Percentiles rank a stretch among this genome's conserved stretches.
Conservation (phyloP, 805 yeast species). For the Ogataea angusta region DNA sequence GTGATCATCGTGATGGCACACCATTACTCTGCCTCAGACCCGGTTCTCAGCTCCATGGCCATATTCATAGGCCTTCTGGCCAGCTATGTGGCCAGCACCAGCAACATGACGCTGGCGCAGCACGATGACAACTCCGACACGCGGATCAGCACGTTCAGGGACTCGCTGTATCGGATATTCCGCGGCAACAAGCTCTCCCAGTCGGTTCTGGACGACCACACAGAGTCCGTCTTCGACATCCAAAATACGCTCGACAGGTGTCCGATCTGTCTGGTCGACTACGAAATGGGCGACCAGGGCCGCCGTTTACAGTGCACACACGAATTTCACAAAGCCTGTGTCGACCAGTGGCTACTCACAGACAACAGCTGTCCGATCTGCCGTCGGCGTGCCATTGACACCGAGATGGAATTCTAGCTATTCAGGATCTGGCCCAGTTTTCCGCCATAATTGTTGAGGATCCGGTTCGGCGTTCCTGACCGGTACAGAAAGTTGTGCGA, state of each 20-base stretch:
- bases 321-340: slow-evolving; percentile 51
- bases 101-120: slow-evolving; percentile 9
- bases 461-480: slow-evolving; percentile 21
- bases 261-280: slow-evolving; percentile 52
- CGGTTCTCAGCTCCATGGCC: slow-evolving; percentile 44
- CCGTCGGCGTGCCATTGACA: slow-evolving; percentile 39
- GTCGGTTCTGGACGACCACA: slow-evolving; percentile 16
- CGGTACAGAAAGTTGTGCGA: slow-evolving; percentile 6
- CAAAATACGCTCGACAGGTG: slow-evolving; percentile 37
- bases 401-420: slow-evolving; percentile 8
- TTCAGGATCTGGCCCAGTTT: slow-evolving; percentile 14
- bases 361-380: slow-evolving; percentile 60
- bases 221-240: slow-evolving; percentile 18
- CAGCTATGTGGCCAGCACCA: slow-evolving; percentile 20
- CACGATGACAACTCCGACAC: slow-evolving; percentile 11
- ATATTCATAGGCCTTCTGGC: slow-evolving; percentile 24
- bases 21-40: slow-evolving; percentile 37
- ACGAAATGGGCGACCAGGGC: slow-evolving; percentile 43
- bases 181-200: slow-evolving; percentile 17
- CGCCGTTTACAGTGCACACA: slow-evolving; percentile 49
- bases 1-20: slow-evolving; percentile 63
- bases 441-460: slow-evolving; percentile 24
- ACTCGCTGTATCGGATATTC: slow-evolving; percentile 22
- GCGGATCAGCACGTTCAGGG: slow-evolving; percentile 22
- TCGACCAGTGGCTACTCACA: slow-evolving; percentile 54